phyloP scores from a whole-genome alignment of 2,329 filamentous ascomycete species.

The Neonectria faginata region DNA sequence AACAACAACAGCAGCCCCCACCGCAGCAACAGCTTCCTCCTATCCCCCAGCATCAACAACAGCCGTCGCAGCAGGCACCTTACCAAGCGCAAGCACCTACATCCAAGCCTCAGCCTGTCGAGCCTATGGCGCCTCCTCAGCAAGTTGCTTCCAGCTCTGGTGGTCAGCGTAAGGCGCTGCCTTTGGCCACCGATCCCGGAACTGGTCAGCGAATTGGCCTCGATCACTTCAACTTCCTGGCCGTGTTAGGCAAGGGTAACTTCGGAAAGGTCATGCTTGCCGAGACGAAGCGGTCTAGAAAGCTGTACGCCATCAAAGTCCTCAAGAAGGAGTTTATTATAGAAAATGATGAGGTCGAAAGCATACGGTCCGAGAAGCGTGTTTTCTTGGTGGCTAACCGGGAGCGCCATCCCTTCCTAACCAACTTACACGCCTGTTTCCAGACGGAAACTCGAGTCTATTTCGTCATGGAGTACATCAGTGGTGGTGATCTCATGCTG shows the following conservation, averaged over 20 bases:
- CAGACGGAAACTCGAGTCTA: constrained; percentile 98
- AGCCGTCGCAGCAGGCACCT: constrained; percentile 46
- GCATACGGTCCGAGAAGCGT: constrained; percentile 95
- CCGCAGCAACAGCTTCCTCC: constrained; percentile 54
- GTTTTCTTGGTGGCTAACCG: constrained; percentile 98
- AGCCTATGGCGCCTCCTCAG: constrained; percentile 48
- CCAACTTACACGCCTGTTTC: constrained; percentile 97
- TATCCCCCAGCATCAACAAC: constrained; percentile 53
- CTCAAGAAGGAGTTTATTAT: constrained; percentile 99
- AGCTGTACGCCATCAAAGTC: constrained; percentile 98
- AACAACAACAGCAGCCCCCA: constrained; percentile 46
- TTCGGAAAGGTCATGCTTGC: constrained; percentile 99
- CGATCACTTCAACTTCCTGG: constrained; percentile 99
- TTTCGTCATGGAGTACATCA: constrained; percentile 99
- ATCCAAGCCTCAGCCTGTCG: constrained; percentile 56
- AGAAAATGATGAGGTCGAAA: constrained; percentile 98
- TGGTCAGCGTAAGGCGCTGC: constrained; percentile 68
- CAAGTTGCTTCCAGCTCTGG: constrained; percentile 41
- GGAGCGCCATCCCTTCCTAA: constrained; percentile 94
- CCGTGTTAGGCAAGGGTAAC: constrained; percentile 97
- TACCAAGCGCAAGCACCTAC: constrained; percentile 47
- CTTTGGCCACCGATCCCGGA: constrained; percentile 77
- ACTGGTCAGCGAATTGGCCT: constrained; percentile 89
- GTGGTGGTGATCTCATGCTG: constrained; percentile 97
- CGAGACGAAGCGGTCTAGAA: constrained; percentile 91